phyloP scores from a whole-genome alignment of 257 asterid genomes.

The Capsicum chinense region DNA sequence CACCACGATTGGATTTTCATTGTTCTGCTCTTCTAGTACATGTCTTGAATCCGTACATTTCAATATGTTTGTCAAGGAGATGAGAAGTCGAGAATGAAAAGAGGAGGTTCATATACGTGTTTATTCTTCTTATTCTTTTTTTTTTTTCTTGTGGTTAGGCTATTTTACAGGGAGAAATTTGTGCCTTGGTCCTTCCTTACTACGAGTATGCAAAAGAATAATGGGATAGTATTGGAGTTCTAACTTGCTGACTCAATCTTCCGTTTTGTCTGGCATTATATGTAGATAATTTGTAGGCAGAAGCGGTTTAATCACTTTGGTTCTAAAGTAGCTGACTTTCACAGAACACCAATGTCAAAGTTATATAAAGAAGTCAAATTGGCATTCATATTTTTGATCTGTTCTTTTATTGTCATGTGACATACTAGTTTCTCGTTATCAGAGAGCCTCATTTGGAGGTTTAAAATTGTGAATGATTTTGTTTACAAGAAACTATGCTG shows the following conservation, averaged over 20 bases:
- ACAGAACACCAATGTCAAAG: not conserved
- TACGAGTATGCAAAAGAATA: not conserved
- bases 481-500: not conserved
- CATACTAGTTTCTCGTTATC: conserved; percentile 9
- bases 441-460: not conserved
- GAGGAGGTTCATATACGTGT: not conserved
- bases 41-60: not conserved
- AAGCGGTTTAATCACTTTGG: conserved; percentile 21
- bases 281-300: not conserved
- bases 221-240: not conserved
- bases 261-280: not conserved
- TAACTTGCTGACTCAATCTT: not conserved
- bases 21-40: not conserved
- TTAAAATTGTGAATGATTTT: not conserved
- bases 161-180: not conserved
- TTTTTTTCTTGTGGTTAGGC: not conserved
- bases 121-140: too few relatives aligned
- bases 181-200: not conserved
- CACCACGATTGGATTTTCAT: not conserved
- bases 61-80: not conserved
- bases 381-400: not conserved
- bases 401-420: not conserved
- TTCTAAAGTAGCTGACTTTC: not conserved
- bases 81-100: not conserved
- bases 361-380: not conserved